Base-by-base conservation (phyloP, 129 eudicot species). In the Tagetes erecta region DNA sequence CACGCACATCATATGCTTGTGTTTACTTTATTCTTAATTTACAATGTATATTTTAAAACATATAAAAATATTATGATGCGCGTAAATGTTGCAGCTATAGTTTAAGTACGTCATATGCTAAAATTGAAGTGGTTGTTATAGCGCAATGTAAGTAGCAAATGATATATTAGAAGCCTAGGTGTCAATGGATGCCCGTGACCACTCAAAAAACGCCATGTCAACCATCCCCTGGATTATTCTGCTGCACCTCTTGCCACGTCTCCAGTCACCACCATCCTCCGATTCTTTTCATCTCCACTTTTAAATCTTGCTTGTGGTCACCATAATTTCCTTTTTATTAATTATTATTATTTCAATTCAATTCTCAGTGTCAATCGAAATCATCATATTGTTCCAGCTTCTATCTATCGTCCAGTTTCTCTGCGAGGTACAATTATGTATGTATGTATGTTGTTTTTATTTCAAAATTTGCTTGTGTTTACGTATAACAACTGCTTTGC, bases 191-290 rank as follows among this genome's bases (percentile, higher is more conserved):
- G n/a, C n/a, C n/a, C n/a, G n/a, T n/a, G n/a, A 45, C 91, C 86
- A 83, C 71, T 73, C 33, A 44, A 30, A 84, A 58, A 5, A 11
- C 37, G 88, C 85, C 91, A 87, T 81, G 87, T 46, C 46, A 58
- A 64, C 56, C 44, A 11, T 27, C 39, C 59, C 20, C 71, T 12
- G 49, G 51, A 80, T 57, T 63, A 71, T 77, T 77, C 83, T 75
- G 90, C 83, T 78, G 11, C 73, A 49, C 70, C 82, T 72, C 68
- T 10, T 55, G 73, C 94, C 90, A 88, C 94, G 90, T 85, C 84
- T 35, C 42, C 63, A 10, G 38, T 62, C 73, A 5, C 70, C 45
- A 11, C 31, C 63, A 10, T 59, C 73, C 68, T 30, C 46, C 44
- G 34, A 53, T 84, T 86, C 78, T 68, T 77, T 75, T 79, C 39